Base-by-base conservation (phyloP, 768 basidiomycete species). In the Cytidiella melzeri region DNA sequence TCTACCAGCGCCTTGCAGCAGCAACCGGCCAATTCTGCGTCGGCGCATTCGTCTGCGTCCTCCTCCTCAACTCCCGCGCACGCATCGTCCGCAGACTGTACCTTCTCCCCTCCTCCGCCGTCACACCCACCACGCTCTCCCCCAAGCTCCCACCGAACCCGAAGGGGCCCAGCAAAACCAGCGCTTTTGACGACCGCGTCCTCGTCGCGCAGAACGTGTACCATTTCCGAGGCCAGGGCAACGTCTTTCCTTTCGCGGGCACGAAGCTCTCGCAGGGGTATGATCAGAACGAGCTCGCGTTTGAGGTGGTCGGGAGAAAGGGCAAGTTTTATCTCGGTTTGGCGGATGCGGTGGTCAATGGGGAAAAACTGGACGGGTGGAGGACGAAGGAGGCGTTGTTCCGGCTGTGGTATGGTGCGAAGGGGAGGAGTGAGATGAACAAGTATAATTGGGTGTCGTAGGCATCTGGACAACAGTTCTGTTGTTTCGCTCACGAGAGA, bases 381-480 rank as follows among this genome's bases (percentile, higher is more conserved):
- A 47, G 48, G 27, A 52, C 51, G 34, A 44, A 49, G 41, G 56
- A 57, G 36, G 41, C 47, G 43, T 51, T 62, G 11, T 62, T 45
- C 47, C 53, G 43, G 37, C 44, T 15, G 5, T 62, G 58, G 58
- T 62, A 62, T 36, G 61, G 58, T 52, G 51, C 53, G 52, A 58
- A 50, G n/a, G 43, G 43, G 30, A 41, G 53, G 45, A 21, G 50
- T 42, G 47, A 50, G 41, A 24, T 55, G 47, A 24, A 27, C 28
- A 49, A 40, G 47, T 21, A 24, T 11, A 41, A 23, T 2, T 53
- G 52, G 53, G 34, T 42, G 21, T 30, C 28, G 20, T 30, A 27
- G 21, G 27, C 15, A 21, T 12, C 47, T 5, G 26, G 15, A 7
- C 15, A n/a, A n/a, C n/a, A n/a, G n/a, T n/a, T n/a, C n/a, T n/a